Conservation (phyloP, 371 early-diverging fungal species). For the Rhizopus microsporus region DNA sequence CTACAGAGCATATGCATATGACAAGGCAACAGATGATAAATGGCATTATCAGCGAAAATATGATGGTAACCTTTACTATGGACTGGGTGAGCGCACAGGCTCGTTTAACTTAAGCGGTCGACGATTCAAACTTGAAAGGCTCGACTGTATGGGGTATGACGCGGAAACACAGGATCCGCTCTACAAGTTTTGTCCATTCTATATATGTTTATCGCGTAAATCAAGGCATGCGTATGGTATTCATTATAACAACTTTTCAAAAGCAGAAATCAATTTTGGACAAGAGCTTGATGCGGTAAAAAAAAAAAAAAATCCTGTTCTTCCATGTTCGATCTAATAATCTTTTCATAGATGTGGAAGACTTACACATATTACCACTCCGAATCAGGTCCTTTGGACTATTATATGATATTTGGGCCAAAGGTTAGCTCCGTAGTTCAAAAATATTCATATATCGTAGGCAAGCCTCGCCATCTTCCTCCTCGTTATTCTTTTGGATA, state of each 20-base stretch:
- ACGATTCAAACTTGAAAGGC: conserved; percentile 48
- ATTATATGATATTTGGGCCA: conserved; percentile 59
- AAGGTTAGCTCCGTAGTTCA: conserved; percentile 43
- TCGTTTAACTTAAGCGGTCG: conserved; percentile 49
- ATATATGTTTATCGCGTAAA: conserved; percentile 38
- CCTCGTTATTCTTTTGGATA: conserved; percentile 63
- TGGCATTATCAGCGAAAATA: conserved; percentile 43
- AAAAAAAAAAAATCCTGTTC: neutral
- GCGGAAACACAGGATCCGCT: conserved; percentile 58
- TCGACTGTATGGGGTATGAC: conserved; percentile 64
- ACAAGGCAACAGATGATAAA: conserved; percentile 16
- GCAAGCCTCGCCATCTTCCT: conserved; percentile 45
- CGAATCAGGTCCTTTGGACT: conserved; percentile 47
- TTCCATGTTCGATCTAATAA: neutral
- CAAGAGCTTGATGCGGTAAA: conserved; percentile 45
- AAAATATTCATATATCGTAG: conserved; percentile 40
- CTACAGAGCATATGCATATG: conserved; percentile 52
- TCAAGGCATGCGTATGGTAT: conserved; percentile 52
- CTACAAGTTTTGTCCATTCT: conserved; percentile 63
- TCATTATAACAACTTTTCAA: conserved; percentile 53
- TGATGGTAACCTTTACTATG: conserved; percentile 40
- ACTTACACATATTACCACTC: conserved; percentile 43
- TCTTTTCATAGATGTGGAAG: conserved; percentile 54
- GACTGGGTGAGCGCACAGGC: conserved; percentile 58
- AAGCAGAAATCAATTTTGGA: conserved; percentile 53